Conservation (phyloP, 73 alveolate species). For the Paramecium octaurelia region DNA sequence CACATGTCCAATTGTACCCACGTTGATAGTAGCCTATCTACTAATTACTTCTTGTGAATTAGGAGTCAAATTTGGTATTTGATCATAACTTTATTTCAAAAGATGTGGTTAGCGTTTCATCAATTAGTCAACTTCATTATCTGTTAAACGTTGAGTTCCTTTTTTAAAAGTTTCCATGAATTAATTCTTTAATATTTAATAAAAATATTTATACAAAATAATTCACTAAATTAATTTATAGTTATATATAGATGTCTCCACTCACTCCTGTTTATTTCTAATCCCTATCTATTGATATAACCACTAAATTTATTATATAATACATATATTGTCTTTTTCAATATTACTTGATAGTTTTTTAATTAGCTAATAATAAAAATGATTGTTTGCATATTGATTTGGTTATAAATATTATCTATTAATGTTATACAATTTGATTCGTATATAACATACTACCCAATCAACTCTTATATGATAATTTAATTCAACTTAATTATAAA, state of each 20-base stretch:
- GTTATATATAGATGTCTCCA: neutral
- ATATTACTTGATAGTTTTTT: too few relatives aligned
- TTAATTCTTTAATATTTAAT: neutral
- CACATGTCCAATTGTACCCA: conserved; percentile 99
- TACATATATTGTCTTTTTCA: too few relatives aligned
- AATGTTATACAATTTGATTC: too few relatives aligned
- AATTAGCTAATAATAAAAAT: too few relatives aligned
- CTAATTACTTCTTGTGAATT: conserved; percentile 58
- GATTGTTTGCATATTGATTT: too few relatives aligned
- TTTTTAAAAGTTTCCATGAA: neutral
- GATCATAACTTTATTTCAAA: conserved; percentile 41
- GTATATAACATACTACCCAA: too few relatives aligned
- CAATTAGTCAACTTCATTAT: conserved; percentile 45
- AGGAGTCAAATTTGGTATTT: conserved; percentile 53
- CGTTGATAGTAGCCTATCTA: conserved; percentile 61
- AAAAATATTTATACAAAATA: neutral
- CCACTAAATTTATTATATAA: neutral
- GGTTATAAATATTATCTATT: too few relatives aligned
- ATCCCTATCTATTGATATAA: neutral
- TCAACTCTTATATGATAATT: too few relatives aligned
- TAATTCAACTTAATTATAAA: too few relatives aligned
- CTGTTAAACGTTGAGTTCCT: conserved; percentile 41
- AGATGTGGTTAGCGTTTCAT: conserved; percentile 54
- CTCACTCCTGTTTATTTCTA: neutral
- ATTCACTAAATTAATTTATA: neutral